Evolutionary conservation across 108 stramenopile genomes (phyloP).

Genomic region (Discostella stelligeroides): DNA sequence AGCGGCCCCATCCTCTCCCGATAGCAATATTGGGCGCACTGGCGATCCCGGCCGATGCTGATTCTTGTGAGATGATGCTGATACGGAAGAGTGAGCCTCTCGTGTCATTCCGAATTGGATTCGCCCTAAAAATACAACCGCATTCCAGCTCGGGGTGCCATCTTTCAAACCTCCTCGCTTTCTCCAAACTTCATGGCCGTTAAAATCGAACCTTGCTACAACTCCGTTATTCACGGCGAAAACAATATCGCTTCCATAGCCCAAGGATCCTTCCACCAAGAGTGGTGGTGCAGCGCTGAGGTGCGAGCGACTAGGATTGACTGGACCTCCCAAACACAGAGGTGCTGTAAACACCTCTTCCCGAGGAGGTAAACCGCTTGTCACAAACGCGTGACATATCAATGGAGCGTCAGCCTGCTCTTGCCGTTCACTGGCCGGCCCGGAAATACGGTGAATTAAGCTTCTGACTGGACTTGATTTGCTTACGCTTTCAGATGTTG

Average conservation of each 20-base stretch:
- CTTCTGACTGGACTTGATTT: constrained; percentile 31
- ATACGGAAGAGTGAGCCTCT: constrained; percentile 51
- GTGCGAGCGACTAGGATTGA: constrained; percentile 22
- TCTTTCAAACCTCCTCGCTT: constrained; percentile 58
- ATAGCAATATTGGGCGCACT: constrained; percentile 69
- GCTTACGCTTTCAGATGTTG: constrained; percentile 32
- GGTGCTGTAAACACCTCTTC: constrained; percentile 83
- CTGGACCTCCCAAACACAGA: constrained; percentile 54
- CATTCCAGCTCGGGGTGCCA: constrained; percentile 62
- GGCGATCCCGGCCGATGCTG: constrained; percentile 53
- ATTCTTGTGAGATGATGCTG: constrained; percentile 50
- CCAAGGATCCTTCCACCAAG: constrained; percentile 61
- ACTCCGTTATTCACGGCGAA: constrained; percentile 79
- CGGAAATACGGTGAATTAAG: constrained; percentile 41
- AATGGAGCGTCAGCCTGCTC: constrained; percentile 24
- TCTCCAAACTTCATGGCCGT: constrained; percentile 54
- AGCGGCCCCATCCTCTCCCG: constrained; percentile 73
- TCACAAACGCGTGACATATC: constrained; percentile 73
- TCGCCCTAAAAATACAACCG: constrained; percentile 46
- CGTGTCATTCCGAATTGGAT: constrained; percentile 48
- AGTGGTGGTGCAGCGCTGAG: constrained; percentile 67
- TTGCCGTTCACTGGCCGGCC: constrained; percentile 2
- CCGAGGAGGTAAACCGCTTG: constrained; percentile 72
- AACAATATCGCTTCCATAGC: constrained; percentile 71
- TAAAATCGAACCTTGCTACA: constrained; percentile 62